Percentiles rank a stretch among this genome's conserved stretches.
Conservation (phyloP, 257 asterid genomes). For the Solanum dulcamara region DNA sequence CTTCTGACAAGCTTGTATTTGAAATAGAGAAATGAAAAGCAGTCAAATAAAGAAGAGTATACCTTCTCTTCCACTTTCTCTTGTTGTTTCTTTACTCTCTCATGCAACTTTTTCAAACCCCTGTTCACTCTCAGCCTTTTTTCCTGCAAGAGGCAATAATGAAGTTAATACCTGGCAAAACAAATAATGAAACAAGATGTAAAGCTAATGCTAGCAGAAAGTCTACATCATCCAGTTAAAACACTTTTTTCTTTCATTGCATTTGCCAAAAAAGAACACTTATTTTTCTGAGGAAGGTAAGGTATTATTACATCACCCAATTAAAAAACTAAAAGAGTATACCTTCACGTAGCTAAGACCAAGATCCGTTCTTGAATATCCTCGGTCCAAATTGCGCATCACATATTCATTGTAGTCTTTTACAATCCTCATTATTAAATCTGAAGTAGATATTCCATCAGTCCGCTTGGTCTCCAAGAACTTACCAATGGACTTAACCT, state of each 20-base stretch:
- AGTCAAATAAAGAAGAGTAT: neutral
- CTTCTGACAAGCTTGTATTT: neutral
- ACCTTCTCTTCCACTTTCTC: slow-evolving; percentile 65
- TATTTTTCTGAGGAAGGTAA: neutral
- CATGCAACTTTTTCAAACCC: slow-evolving; percentile 39
- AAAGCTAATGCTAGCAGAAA: neutral
- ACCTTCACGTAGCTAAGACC: slow-evolving; percentile 61
- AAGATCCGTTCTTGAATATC: slow-evolving; percentile 61
- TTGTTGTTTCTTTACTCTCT: slow-evolving; percentile 58
- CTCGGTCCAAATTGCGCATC: slow-evolving; percentile 66
- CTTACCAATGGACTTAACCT: slow-evolving; percentile 52
- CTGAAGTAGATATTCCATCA: slow-evolving; percentile 59
- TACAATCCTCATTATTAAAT: slow-evolving; percentile 53
- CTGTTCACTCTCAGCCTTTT: slow-evolving; percentile 49
- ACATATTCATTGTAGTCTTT: slow-evolving; percentile 62
- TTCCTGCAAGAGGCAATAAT: slow-evolving; percentile 22
- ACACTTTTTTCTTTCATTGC: neutral
- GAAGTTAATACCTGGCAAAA: neutral
- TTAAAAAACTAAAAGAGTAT: neutral
- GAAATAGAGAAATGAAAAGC: neutral
- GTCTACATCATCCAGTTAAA: neutral
- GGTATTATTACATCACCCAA: neutral
- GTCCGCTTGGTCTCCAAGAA: slow-evolving; percentile 55
- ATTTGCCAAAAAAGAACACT: neutral
- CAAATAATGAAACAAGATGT: neutral